Percentiles rank a stretch among this genome's conserved stretches.
These are phyloP conservation scores for Botrytis fragariae DNA, from an alignment of 2,329 filamentous ascomycete genomes.

Conservation along the genomic window DNA sequence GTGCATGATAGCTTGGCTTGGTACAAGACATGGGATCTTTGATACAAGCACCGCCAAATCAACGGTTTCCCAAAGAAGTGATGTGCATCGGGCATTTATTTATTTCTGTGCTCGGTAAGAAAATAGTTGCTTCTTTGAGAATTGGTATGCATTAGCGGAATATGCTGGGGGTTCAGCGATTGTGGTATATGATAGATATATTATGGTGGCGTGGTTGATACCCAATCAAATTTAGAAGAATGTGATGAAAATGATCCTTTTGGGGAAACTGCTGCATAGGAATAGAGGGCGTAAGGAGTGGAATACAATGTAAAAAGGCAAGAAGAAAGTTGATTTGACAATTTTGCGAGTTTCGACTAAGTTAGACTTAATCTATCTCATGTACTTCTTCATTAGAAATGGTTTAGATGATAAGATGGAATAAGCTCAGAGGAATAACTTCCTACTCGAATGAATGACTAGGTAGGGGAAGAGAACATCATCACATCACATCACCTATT, in stretches of 20 bases:
- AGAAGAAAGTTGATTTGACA: background rate
- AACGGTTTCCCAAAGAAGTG: constrained; percentile 20
- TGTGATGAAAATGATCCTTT: background rate
- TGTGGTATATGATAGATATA: background rate
- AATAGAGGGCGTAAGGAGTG: background rate
- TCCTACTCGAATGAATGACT: background rate
- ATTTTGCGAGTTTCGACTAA: background rate
- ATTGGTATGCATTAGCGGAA: constrained; percentile 3
- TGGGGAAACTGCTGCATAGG: background rate
- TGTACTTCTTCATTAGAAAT: background rate
- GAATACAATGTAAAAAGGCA: background rate
- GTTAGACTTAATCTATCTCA: background rate
- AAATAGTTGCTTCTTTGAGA: background rate
- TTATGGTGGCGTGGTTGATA: background rate
- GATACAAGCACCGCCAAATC: constrained; percentile 13
- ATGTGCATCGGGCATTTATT: constrained; percentile 19
- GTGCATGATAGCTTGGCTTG: background rate
- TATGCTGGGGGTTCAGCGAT: background rate
- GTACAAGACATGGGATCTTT: constrained; percentile 12
- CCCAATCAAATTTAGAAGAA: background rate
- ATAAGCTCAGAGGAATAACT: background rate
- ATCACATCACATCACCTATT: background rate
- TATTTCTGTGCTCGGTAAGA: background rate
- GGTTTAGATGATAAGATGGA: background rate
- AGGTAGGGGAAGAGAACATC: background rate